Evolutionary conservation across 176 grass and related monocot species (phyloP), one percentile per base, ranked within the genome.

Genomic region (Dactylis glomerata): DNA sequence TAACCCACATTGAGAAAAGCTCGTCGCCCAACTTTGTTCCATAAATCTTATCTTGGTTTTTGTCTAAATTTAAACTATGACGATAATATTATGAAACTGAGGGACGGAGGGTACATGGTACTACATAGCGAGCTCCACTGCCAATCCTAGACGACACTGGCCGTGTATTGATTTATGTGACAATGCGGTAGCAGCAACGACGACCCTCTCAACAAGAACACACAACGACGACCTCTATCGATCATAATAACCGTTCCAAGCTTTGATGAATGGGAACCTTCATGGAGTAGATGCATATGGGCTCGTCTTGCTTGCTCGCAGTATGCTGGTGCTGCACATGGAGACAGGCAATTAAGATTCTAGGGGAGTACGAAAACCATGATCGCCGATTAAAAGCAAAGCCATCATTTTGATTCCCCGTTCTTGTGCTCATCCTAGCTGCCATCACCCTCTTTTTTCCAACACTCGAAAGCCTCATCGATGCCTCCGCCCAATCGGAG

Each of bases 381-480:
- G 88, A 87, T 90, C 76, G 4, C 88, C 75, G 55, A 81, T 84
- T 84, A 78, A 87, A 87, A 91, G 89, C 68, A 51, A 68, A 41
- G 75, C 84, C 75, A 91, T 91, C 89, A 87, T 87, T 80, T 68
- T 84, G 75, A 79, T 68, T 59, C 46, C 30, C 49, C 27, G 6
- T 27, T 85, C 78, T 24, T 73, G 72, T 72, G 63, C 78, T 45
- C 78, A 17, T 63, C 37, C 82, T 44, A 49, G 8, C 44, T 54
- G 75, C 75, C 30, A 34, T 81, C 41, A 40, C 27, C 6, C 5
- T 16, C 23, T 37, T 24, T 27, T 67, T 28, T 16, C 12, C 75
- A 54, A 75, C 26, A 79, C 75, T 79, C 66, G 54, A 82, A 41
- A 77, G 78, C 79, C 31, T 54, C 23, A 38, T 77, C 79, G 34